These are phyloP conservation scores for Arthrocladium fulminans DNA, from an alignment of 2,329 filamentous ascomycete genomes.

Conservation along the genomic window DNA sequence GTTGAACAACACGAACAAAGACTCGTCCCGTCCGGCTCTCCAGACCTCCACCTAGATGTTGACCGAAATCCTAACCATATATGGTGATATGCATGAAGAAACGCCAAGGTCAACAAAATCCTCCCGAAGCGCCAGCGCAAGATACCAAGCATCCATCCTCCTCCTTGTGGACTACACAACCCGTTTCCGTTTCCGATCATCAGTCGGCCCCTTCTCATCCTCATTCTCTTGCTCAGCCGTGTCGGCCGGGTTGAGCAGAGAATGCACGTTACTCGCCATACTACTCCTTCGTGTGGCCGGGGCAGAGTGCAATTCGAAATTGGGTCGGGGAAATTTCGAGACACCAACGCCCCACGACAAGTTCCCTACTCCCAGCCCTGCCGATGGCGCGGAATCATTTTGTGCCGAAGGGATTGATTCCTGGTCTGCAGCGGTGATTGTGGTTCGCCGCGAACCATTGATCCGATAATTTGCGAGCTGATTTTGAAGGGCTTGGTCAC, in stretches of 20 bases:
- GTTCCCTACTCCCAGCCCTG: slow-evolving; percentile 19
- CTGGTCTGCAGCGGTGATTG: slow-evolving; percentile 13
- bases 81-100: too few relatives aligned
- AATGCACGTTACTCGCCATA: slow-evolving; percentile 63
- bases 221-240: slow-evolving; percentile 58
- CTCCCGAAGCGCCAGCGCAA: neutral
- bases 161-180: slow-evolving; percentile 31
- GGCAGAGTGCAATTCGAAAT: slow-evolving; percentile 34
- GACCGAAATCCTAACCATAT: too few relatives aligned
- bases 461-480: slow-evolving; percentile 59
- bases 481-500: slow-evolving; percentile 56
- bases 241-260: slow-evolving; percentile 58
- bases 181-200: slow-evolving; percentile 56
- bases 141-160: neutral
- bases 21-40: neutral
- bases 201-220: slow-evolving; percentile 44
- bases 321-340: slow-evolving; percentile 19
- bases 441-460: slow-evolving; percentile 40
- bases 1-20: too few relatives aligned
- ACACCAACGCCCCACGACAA: slow-evolving; percentile 16
- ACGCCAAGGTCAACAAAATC: neutral
- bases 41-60: neutral
- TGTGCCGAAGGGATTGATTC: slow-evolving; percentile 14
- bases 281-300: slow-evolving; percentile 60
- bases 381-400: slow-evolving; percentile 13